phyloP scores from a whole-genome alignment of 192 early-diverging fungal species.

The Rhizophlyctis rosea region DNA sequence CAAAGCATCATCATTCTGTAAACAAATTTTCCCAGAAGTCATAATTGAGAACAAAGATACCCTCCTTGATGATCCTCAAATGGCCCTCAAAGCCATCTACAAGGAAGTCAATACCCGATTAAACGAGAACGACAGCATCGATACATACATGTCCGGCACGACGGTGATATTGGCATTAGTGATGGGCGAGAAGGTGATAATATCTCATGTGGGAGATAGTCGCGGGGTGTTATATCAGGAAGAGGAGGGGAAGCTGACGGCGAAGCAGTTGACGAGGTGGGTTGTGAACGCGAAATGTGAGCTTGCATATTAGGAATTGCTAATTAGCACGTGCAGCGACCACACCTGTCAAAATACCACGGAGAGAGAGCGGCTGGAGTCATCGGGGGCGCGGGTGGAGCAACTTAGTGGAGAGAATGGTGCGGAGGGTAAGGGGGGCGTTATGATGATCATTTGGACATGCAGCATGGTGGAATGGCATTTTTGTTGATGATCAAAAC shows the following conservation, averaged over 20 bases:
- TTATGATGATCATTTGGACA: too few relatives aligned
- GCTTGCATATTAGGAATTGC: background rate
- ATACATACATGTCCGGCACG: conserved; percentile 54
- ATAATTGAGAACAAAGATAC: too few relatives aligned
- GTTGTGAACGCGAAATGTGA: conserved; percentile 14
- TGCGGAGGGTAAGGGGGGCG: conserved; percentile 30
- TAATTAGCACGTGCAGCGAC: conserved; percentile 29
- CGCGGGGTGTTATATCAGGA: conserved; percentile 32
- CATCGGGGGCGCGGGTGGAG: conserved; percentile 9
- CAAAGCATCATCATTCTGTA: conserved; percentile 32
- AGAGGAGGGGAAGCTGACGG: conserved; percentile 7
- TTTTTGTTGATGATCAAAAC: conserved; percentile 2
- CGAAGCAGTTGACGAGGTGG: conserved; percentile 38
- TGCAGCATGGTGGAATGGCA: too few relatives aligned
- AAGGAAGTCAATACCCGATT: conserved; percentile 28
- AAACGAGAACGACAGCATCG: conserved; percentile 33
- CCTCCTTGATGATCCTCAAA: conserved; percentile 26
- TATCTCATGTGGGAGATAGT: conserved; percentile 49
- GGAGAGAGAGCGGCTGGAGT: too few relatives aligned
- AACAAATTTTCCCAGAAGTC: conserved; percentile 24
- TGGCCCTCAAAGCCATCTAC: conserved; percentile 31
- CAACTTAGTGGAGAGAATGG: conserved; percentile 1
- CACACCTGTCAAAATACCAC: conserved; percentile 41
- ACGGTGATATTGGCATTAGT: conserved; percentile 39
- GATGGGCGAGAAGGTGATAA: conserved; percentile 27